Conservation (phyloP, 768 basidiomycete species). For the Mycena amicta region DNA sequence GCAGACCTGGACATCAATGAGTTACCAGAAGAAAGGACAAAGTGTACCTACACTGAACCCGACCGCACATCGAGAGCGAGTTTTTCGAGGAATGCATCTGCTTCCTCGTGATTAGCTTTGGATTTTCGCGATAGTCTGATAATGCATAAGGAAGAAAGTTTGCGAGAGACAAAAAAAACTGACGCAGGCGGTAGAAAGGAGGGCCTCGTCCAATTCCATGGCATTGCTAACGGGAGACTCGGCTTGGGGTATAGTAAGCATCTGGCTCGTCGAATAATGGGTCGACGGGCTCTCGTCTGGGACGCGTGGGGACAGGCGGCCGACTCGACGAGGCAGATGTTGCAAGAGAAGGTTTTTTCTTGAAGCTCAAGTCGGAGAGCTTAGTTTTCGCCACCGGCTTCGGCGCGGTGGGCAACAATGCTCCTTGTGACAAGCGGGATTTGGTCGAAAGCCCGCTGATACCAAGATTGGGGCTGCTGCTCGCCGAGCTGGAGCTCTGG, state of each 20-base stretch:
- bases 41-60: background rate
- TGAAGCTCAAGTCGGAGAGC: slow-evolving; percentile 34
- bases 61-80: background rate
- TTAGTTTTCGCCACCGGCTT: slow-evolving; percentile 21
- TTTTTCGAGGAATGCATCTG: background rate
- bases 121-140: slow-evolving; percentile 10
- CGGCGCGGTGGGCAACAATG: slow-evolving; percentile 24
- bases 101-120: slow-evolving; percentile 19
- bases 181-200: slow-evolving; percentile 7
- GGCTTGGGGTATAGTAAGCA: background rate
- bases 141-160: slow-evolving; percentile 15
- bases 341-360: slow-evolving; percentile 27
- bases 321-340: background rate
- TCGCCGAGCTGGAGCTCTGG: slow-evolving; percentile 15
- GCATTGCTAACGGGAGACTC: slow-evolving; percentile 2
- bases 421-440: slow-evolving; percentile 35
- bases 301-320: no score
- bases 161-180: background rate
- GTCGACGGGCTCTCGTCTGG: slow-evolving; percentile 3
- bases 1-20: no score
- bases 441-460: slow-evolving; percentile 38
- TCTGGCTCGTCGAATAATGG: slow-evolving; percentile 16
- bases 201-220: background rate
- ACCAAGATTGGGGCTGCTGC: background rate
- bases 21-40: no score